These are phyloP conservation scores for Actinidia polygama DNA, from an alignment of 179 eudicot genomes.

Conservation along the genomic window DNA sequence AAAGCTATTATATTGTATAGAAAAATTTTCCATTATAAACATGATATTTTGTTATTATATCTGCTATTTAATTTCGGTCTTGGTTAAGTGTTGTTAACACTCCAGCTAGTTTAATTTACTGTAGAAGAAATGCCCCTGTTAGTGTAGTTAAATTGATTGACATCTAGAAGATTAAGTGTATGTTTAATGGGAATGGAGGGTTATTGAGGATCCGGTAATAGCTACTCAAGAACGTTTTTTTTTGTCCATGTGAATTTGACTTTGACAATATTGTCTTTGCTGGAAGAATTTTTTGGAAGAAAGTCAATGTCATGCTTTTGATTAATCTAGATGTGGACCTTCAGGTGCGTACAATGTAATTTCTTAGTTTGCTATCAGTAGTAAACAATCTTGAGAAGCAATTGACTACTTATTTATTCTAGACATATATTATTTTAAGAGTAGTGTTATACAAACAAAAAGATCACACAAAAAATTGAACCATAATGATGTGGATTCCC, in stretches of 20 bases:
- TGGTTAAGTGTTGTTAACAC: not conserved
- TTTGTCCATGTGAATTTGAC: slow-evolving; percentile 96
- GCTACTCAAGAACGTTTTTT: slow-evolving; percentile 92
- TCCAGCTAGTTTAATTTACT: too few species aligned
- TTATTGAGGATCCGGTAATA: slow-evolving; percentile 82
- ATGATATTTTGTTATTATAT: not conserved
- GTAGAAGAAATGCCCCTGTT: too few species aligned
- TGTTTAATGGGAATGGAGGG: slow-evolving; percentile 97
- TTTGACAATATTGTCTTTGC: slow-evolving; percentile 91
- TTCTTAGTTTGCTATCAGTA: not conserved
- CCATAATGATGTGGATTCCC: too few species aligned
- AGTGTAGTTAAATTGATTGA: not conserved
- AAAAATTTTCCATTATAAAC: not conserved
- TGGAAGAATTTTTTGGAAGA: slow-evolving; percentile 83
- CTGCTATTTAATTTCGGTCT: not conserved
- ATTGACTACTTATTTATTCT: too few species aligned
- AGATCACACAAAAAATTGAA: too few species aligned
- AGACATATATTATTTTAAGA: too few species aligned
- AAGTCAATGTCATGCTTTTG: slow-evolving; percentile 85
- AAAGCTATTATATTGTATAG: not conserved
- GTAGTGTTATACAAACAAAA: too few species aligned
- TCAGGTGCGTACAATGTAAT: slow-evolving; percentile 55
- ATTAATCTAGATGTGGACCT: slow-evolving; percentile 99
- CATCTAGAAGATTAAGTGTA: slow-evolving; percentile 52
- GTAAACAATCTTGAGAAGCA: not conserved